phyloP scores from a whole-genome alignment of 768 basidiomycete species.

The Tephrocybe sp. region DNA sequence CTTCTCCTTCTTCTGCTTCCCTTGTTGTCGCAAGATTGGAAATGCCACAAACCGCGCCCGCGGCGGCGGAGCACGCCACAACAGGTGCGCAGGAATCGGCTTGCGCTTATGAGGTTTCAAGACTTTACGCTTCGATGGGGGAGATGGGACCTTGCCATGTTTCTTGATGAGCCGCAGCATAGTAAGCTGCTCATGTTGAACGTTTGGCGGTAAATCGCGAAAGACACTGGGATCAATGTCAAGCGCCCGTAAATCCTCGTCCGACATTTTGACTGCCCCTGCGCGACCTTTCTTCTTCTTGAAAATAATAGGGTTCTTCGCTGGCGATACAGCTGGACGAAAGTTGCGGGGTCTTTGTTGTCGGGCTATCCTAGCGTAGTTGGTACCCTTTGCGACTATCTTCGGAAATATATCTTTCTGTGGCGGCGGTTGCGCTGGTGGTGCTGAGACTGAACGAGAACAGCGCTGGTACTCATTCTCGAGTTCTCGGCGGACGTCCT shows the following conservation, averaged over 20 bases:
- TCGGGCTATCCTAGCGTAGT: slow-evolving; percentile 58
- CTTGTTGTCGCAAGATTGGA: slow-evolving; percentile 58
- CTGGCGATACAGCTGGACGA: slow-evolving; percentile 32
- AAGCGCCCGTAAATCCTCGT: slow-evolving; percentile 59
- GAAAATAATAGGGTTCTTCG: slow-evolving; percentile 28
- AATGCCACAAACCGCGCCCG: slow-evolving; percentile 50
- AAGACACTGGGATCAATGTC: slow-evolving; percentile 79
- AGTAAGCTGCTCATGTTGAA: slow-evolving; percentile 78
- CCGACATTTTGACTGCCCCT: slow-evolving; percentile 43
- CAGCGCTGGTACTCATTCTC: slow-evolving; percentile 66
- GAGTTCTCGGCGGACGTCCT: slow-evolving; percentile 67
- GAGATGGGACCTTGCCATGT: slow-evolving; percentile 39
- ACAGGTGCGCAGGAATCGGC: slow-evolving; percentile 38
- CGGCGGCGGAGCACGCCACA: slow-evolving; percentile 53
- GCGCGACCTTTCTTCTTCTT: slow-evolving; percentile 27
- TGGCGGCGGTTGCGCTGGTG: slow-evolving; percentile 21
- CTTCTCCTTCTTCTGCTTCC: slow-evolving; percentile 56
- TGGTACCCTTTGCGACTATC: slow-evolving; percentile 34
- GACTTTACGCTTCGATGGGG: slow-evolving; percentile 44
- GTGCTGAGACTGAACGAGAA: slow-evolving; percentile 57
- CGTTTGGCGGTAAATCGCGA: slow-evolving; percentile 53
- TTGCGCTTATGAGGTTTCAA: slow-evolving; percentile 52
- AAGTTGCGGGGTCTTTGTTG: slow-evolving; percentile 62
- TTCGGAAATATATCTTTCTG: slow-evolving; percentile 31
- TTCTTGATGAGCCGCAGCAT: slow-evolving; percentile 51